Conservation (phyloP, 139 green algal species). For the Nannochloris sp. region DNA sequence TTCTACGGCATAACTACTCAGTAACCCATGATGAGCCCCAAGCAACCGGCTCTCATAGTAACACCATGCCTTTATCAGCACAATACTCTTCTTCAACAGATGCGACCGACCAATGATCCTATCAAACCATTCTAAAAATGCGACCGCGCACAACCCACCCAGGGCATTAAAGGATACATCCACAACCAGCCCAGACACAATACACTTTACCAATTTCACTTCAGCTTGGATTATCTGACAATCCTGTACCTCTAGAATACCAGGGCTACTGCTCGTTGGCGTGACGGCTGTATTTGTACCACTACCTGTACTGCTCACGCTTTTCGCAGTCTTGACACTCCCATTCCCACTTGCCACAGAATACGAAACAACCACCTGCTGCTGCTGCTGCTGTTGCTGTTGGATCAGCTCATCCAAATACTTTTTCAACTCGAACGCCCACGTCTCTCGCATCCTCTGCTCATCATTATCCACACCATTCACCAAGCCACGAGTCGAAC, state of each 20-base stretch:
- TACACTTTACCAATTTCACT: slow-evolving; percentile 91
- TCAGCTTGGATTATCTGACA: slow-evolving; percentile 26
- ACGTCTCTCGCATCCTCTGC: slow-evolving; percentile 41
- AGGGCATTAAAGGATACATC: slow-evolving; percentile 92
- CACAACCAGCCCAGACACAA: slow-evolving; percentile 93
- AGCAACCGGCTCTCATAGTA: slow-evolving; percentile 94
- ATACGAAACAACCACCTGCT: not conserved
- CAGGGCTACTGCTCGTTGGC: too few relatives aligned
- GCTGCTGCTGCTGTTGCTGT: not conserved
- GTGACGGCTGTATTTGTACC: not conserved
- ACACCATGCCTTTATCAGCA: slow-evolving; percentile 96
- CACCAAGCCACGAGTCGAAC: not conserved
- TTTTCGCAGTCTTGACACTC: too few relatives aligned
- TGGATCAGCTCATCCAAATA: slow-evolving; percentile 39
- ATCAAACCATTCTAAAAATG: slow-evolving; percentile 87
- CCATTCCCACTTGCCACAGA: too few relatives aligned
- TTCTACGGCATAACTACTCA: slow-evolving; percentile 94
- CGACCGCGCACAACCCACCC: slow-evolving; percentile 81
- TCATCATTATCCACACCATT: not conserved
- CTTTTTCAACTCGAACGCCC: slow-evolving; percentile 46
- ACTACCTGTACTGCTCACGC: too few relatives aligned
- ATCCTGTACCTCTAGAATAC: slow-evolving; percentile 1
- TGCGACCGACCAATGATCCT: slow-evolving; percentile 56
- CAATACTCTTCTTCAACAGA: slow-evolving; percentile 92
- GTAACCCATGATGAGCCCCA: slow-evolving; percentile 86